These are phyloP conservation scores for Blastobotrys arbuscula DNA, from an alignment of 1,139 yeast species.

Conservation along the genomic window DNA sequence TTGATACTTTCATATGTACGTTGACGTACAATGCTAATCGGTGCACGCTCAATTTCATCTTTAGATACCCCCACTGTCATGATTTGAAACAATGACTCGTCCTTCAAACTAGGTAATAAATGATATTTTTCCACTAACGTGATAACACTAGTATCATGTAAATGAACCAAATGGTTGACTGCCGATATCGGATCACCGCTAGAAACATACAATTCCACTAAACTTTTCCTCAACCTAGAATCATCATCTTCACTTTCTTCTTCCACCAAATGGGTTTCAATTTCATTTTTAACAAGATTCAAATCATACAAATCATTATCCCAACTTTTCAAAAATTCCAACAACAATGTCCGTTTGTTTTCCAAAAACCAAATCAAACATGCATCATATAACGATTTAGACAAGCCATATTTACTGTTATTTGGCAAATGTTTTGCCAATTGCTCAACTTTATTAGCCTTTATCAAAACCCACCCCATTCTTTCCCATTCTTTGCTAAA, in stretches of 20 bases:
- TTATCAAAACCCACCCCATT: conserved; percentile 54
- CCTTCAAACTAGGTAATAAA: conserved; percentile 47
- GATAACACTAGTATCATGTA: conserved; percentile 53
- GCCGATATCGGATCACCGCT: conserved; percentile 59
- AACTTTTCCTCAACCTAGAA: conserved; percentile 40
- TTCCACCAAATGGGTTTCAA: conserved; percentile 42
- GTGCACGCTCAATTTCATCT: conserved; percentile 37
- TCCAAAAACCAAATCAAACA: conserved; percentile 49
- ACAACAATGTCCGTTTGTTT: conserved; percentile 35
- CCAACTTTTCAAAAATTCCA: conserved; percentile 51
- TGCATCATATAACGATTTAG: conserved; percentile 43
- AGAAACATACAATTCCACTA: conserved; percentile 53
- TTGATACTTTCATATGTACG: conserved; percentile 44
- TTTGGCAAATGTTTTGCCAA: conserved; percentile 53
- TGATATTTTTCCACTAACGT: conserved; percentile 58
- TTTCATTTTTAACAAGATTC: conserved; percentile 39
- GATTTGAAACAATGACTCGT: conserved; percentile 46
- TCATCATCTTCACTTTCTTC: conserved; percentile 27
- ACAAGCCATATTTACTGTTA: conserved; percentile 32
- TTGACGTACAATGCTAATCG: conserved; percentile 41
- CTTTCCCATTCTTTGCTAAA: conserved; percentile 52
- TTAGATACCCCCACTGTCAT: conserved; percentile 42
- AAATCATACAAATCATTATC: conserved; percentile 50
- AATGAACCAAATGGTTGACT: conserved; percentile 51
- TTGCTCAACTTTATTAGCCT: conserved; percentile 42